A percentile compares a stretch with the other conserved stretches of the same genome.
phyloP scores from a whole-genome alignment of 192 early-diverging fungal species.

The Backusella tarrabulga region DNA sequence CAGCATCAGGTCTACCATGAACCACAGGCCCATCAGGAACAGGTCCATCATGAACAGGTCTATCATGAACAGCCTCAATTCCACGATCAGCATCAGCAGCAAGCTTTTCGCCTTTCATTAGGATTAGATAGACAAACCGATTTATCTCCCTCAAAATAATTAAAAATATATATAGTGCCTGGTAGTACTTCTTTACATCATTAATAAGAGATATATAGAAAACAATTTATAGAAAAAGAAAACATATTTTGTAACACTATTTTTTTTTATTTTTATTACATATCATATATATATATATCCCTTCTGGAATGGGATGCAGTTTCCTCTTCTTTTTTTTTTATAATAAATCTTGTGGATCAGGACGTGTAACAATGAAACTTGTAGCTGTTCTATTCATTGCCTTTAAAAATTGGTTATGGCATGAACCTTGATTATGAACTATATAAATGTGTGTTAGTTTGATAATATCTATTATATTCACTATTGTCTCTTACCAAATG shows the following conservation, averaged over 20 bases:
- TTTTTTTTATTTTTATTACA: background rate
- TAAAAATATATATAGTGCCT: background rate
- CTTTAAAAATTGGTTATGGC: constrained; percentile 12
- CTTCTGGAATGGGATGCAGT: background rate
- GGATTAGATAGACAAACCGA: background rate
- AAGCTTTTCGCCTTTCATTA: background rate
- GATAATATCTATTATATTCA: too few species aligned
- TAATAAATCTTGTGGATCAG: constrained; percentile 12
- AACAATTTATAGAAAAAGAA: background rate
- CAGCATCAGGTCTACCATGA: background rate
- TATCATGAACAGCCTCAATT: background rate
- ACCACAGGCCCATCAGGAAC: background rate
- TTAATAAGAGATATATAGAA: background rate
- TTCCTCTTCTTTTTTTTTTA: background rate
- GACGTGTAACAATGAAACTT: constrained; percentile 14
- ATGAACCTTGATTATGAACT: constrained; percentile 15
- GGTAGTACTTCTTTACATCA: background rate
- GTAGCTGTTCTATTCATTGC: constrained; percentile 12
- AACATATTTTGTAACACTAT: background rate
- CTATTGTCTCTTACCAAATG: constrained; percentile 40
- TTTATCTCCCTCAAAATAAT: constrained; percentile 2
- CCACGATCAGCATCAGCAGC: background rate
- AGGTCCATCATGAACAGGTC: background rate
- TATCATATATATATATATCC: background rate
- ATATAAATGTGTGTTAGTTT: background rate